Evolutionary conservation across 2,329 filamentous ascomycete species (phyloP).

Genomic region (Pezicula carpinea): DNA sequence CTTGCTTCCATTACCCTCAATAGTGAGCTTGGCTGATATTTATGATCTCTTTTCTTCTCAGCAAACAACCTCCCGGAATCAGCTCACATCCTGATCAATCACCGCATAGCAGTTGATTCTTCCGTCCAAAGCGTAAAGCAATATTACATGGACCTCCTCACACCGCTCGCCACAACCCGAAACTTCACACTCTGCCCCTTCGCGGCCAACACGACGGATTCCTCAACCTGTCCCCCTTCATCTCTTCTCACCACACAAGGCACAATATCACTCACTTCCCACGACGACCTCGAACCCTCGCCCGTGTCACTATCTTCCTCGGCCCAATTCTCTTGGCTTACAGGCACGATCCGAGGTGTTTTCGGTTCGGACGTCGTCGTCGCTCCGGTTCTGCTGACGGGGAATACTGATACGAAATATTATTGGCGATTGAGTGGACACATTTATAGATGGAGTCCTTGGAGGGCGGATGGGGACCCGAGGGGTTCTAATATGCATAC

Average conservation of each 20-base stretch:
- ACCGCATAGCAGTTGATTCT: conserved; percentile 1
- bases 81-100: conserved; percentile 2
- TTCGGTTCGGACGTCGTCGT: conserved; percentile 47
- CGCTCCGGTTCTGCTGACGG: conserved; percentile 46
- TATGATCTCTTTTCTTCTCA: too few species aligned
- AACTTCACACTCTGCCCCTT: not conserved
- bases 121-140: conserved; percentile 1
- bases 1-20: too few species aligned
- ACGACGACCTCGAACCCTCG: too few species aligned
- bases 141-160: not conserved
- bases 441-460: conserved; percentile 34
- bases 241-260: not conserved
- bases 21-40: too few species aligned
- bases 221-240: not conserved
- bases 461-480: conserved; percentile 25
- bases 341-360: conserved; percentile 43
- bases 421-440: conserved; percentile 43
- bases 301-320: too few species aligned
- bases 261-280: not conserved
- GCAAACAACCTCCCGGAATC: conserved; percentile 4
- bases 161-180: not conserved
- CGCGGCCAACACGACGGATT: not conserved
- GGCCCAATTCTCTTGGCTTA: too few species aligned
- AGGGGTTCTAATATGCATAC: conserved; percentile 28
- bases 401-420: conserved; percentile 45